Base-by-base conservation (phyloP, 2,329 filamentous ascomycete genomes). In the Eutypella sp. region DNA sequence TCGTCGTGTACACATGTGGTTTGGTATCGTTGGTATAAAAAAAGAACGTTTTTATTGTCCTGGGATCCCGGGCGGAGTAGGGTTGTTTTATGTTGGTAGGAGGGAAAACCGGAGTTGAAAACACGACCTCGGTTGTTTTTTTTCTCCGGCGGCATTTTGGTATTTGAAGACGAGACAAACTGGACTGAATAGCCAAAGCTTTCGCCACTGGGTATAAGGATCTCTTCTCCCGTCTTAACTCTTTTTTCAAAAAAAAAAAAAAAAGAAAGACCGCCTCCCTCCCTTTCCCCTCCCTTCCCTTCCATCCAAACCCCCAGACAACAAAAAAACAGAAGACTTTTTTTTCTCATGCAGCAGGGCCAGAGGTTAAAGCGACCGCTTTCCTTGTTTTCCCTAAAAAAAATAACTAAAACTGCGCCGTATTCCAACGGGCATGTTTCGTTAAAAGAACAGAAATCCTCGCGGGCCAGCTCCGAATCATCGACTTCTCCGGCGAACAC, bases 401-500 rank as follows among this genome's bases (percentile, higher is more conserved):
- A 22, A 38, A 22, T 38, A 20, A 18, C n/a, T n/a, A n/a, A n/a
- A n/a, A n/a, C n/a, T n/a, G n/a, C n/a, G n/a, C 41, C 36, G 48
- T 41, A 51, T 51, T 41, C 48, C 51, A 51, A 48, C 47, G 42
- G 39, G 44, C 36, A 48, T 54, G 49, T 18, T 47, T n/a, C n/a
- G n/a, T n/a, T n/a, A n/a, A n/a, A n/a, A n/a, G n/a, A n/a, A n/a
- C n/a, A n/a, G n/a, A n/a, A 48, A 24, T 49, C 53, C 53, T 55
- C 47, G 29, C 34, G 37, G 50, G 52, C 56, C 52, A 61, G 58
- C 55, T 56, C 54, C 51, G 49, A 55, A 49, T 34, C 50, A 57
- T 56, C 36, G 48, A 52, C 45, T 45, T 51, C 54, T 47, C 56
- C 52, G 53, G 51, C 53, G 54, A 51, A 48, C 44, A 45, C 44